Base-by-base conservation (phyloP, 1,284 basidiomycete species). In the Pholiota adiposa region DNA sequence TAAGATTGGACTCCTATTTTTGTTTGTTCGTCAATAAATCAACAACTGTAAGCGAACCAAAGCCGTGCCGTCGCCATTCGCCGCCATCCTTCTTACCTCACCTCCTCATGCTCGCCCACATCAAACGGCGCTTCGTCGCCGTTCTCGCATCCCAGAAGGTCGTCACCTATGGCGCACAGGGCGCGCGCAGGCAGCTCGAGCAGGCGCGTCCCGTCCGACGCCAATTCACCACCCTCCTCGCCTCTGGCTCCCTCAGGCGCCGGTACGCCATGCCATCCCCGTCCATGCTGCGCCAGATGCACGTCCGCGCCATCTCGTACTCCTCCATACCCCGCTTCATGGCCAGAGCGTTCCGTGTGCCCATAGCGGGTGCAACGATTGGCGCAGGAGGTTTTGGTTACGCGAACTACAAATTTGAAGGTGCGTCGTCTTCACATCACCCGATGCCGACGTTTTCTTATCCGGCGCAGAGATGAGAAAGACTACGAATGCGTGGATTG, bases 361-460 rank as follows among this genome's bases (percentile, higher is more conserved):
- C 94, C 33, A 82, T 94, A 63, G 94, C 93, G 31, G 92, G 90
- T 12, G 90, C 88, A 21, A 93, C 93, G 0, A 85, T 94, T 21
- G 94, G 94, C 11, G 94, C 90, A 1, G 94, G 95, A n/a, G 90
- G 93, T 0, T 78, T 96, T 58, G 92, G 92, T 5, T 97, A 96
- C 74, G 94, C 93, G 16, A 95, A 95, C 72, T 96, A 95, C 79
- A 94, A 94, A 77, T 88, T 96, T 68, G 94, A 97, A 79, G 93
- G 94, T 93, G 62, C 29, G 51, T 21, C 18, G 38, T 41, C 14
- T 11, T 43, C 27, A 14, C 25, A 7, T 16, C 12, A 23, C 12
- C 23, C 21, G 21, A 58, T 52, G 12, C 18, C 38, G 11, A 33
- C 18, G 18, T 44, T 18, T 52, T 34, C 51, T 43, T 54, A 33